Percentiles rank a stretch among this genome's conserved stretches.
These are phyloP conservation scores for Syzygium jambos DNA, from an alignment of 345 rosid genomes.

Conservation along the genomic window DNA sequence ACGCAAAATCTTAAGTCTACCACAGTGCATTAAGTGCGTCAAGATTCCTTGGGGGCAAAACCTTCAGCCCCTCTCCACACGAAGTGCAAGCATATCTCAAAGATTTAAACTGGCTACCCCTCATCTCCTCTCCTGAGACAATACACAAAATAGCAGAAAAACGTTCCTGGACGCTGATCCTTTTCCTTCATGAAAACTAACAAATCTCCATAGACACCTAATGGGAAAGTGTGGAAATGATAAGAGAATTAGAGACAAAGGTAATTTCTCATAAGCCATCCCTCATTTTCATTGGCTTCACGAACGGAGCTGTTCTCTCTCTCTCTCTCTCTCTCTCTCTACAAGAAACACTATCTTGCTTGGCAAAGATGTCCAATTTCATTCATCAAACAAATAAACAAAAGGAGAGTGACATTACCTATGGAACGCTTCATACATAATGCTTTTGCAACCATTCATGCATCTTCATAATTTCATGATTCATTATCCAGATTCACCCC, in stretches of 20 bases:
- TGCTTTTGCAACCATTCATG: not conserved
- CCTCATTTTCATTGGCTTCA: not conserved
- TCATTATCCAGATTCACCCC: not conserved
- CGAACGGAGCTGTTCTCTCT: not conserved
- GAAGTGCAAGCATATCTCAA: not conserved
- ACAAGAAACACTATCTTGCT: not conserved
- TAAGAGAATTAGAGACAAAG: not conserved
- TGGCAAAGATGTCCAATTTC: not conserved
- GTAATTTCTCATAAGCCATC: not conserved
- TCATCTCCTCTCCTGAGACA: not conserved
- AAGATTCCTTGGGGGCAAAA: not conserved
- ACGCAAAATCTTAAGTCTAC: not conserved
- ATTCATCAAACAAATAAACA: not conserved
- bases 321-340: not conserved
- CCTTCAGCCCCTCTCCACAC: not conserved
- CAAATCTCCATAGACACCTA: not conserved
- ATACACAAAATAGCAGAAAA: not conserved
- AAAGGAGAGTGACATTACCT: not conserved
- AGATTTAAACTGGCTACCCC: not conserved
- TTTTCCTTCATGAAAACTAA: not conserved
- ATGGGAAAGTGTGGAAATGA: not conserved
- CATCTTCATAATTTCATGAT: not conserved
- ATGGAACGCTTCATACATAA: not conserved
- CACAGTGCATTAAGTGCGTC: not conserved
- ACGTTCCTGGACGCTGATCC: not conserved